Percentiles rank a stretch among this genome's conserved stretches.
phyloP scores from a whole-genome alignment of 331 rosid genomes.

The Malus hybrid region DNA sequence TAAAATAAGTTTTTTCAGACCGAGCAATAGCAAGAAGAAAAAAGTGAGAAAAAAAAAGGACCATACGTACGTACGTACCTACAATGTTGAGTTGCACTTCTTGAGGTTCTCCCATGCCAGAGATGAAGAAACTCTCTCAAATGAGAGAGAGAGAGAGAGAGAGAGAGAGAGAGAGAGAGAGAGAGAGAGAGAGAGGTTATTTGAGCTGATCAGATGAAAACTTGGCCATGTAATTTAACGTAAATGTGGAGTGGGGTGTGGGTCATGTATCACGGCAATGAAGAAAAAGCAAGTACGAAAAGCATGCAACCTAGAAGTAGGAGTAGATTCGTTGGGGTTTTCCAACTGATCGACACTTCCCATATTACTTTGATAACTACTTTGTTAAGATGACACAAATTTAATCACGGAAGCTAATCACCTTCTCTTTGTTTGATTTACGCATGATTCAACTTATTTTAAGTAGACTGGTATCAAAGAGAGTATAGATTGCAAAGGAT shows the following conservation, averaged over 20 bases:
- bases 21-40: neutral
- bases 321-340: neutral
- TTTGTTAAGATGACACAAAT: too few species aligned
- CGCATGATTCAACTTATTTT: too few species aligned
- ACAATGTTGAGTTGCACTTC: conserved; percentile 22
- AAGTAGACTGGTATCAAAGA: too few species aligned
- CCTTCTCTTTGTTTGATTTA: too few species aligned
- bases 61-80: conserved; percentile 12
- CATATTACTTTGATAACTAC: too few species aligned
- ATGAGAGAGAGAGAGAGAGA: neutral
- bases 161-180: neutral
- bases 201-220: neutral
- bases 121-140: conserved; percentile 6
- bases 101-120: conserved; percentile 21
- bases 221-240: neutral
- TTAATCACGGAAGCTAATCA: too few species aligned
- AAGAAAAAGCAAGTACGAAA: neutral
- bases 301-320: neutral
- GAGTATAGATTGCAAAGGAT: too few species aligned
- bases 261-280: neutral
- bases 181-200: neutral
- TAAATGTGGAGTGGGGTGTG: neutral
- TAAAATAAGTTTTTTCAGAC: neutral
- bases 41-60: neutral
- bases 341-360: neutral